A percentile compares a stretch with the other conserved stretches of the same genome.
These are phyloP conservation scores for Pseudogymnoascus sp. DNA, from an alignment of 2,329 filamentous ascomycete genomes.

Conservation along the genomic window DNA sequence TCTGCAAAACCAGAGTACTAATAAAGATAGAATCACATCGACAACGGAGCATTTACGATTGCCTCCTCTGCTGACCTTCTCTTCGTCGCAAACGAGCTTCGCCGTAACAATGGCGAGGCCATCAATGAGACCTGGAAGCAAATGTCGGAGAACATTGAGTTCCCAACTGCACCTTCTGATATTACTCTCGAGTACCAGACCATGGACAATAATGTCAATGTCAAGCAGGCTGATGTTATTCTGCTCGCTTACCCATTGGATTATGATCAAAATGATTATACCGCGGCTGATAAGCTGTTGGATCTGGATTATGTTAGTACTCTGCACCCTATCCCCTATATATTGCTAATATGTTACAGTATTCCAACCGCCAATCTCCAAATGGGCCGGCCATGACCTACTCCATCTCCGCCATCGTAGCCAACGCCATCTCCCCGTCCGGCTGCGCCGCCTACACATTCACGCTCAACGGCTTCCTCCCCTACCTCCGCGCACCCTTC, in stretches of 20 bases:
- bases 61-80: slow-evolving; percentile 35
- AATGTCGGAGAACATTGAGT: slow-evolving; percentile 48
- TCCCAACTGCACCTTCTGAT: slow-evolving; percentile 45
- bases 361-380: slow-evolving; percentile 59
- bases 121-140: slow-evolving; percentile 51
- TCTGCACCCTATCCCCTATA: background rate
- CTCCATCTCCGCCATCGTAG: slow-evolving; percentile 59
- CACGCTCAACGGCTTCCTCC: slow-evolving; percentile 52
- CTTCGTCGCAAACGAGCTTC: slow-evolving; percentile 36
- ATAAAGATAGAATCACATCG: slow-evolving; percentile 27
- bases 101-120: slow-evolving; percentile 18
- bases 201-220: slow-evolving; percentile 58
- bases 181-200: slow-evolving; percentile 57
- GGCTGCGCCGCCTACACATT: slow-evolving; percentile 65
- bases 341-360: slow-evolving; percentile 32
- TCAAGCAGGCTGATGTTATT: slow-evolving; percentile 67
- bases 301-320: slow-evolving; percentile 53
- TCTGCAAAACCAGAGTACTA: background rate
- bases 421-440: slow-evolving; percentile 56
- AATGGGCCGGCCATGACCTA: slow-evolving; percentile 69
- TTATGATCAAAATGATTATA: slow-evolving; percentile 47
- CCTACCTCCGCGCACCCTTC: slow-evolving; percentile 59
- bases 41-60: slow-evolving; percentile 62
- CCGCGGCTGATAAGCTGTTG: slow-evolving; percentile 38
- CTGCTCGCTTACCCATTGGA: slow-evolving; percentile 57